A percentile compares a stretch with the other conserved stretches of the same genome.
Conservation (phyloP, 2,329 filamentous ascomycete genomes). For the Fulvia fulva region DNA sequence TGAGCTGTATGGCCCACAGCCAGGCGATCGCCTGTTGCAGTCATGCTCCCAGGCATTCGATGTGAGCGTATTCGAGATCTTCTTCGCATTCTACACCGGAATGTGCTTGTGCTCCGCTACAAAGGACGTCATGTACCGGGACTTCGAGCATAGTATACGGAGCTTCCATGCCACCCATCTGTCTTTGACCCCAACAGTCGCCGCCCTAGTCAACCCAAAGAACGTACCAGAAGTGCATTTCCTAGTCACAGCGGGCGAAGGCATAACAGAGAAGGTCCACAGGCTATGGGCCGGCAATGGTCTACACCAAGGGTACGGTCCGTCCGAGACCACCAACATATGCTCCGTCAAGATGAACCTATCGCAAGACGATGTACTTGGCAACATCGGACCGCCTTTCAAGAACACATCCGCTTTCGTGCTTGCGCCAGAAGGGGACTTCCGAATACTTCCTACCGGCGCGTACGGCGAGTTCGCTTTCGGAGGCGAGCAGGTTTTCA, state of each 20-base stretch:
- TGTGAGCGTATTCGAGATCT: conserved; percentile 85
- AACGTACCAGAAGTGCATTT: conserved; percentile 70
- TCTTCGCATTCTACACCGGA: conserved; percentile 74
- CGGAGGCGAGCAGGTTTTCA: conserved; percentile 73
- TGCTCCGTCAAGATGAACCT: conserved; percentile 69
- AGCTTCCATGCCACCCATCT: conserved; percentile 68
- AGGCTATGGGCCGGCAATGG: conserved; percentile 62
- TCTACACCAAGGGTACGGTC: conserved; percentile 78
- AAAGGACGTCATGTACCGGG: conserved; percentile 69
- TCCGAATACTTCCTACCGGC: conserved; percentile 61
- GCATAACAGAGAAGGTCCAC: conserved; percentile 68
- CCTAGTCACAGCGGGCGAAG: conserved; percentile 76
- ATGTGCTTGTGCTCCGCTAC: conserved; percentile 73
- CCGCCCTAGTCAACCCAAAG: conserved; percentile 64
- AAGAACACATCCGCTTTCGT: conserved; percentile 74
- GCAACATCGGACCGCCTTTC: conserved; percentile 72
- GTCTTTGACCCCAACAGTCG: conserved; percentile 81
- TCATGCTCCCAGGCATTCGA: conserved; percentile 83
- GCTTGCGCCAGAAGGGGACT: conserved; percentile 41
- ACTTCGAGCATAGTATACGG: conserved; percentile 66
- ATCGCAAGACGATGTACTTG: conserved; percentile 54
- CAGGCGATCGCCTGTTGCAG: conserved; percentile 64
- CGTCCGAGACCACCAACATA: conserved; percentile 83
- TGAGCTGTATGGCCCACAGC: conserved; percentile 58
- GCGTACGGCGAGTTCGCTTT: conserved; percentile 81